A percentile compares a stretch with the other conserved stretches of the same genome.
phyloP scores from a whole-genome alignment of 202 grass and related monocot genomes.

The Panicum virgatum region DNA sequence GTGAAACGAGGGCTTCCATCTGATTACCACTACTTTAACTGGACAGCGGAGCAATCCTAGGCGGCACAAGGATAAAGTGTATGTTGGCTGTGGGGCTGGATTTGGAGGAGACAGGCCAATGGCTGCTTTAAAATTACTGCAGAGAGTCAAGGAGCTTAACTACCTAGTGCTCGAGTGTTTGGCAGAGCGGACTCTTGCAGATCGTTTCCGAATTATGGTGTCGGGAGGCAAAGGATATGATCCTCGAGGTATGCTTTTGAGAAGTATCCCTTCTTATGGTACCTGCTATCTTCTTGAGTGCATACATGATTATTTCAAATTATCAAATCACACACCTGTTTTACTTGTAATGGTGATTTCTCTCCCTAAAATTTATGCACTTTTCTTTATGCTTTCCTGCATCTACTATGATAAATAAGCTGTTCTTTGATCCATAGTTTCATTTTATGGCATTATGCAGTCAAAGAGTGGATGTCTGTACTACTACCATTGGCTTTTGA shows the following conservation, averaged over 20 bases:
- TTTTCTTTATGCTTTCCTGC: background rate
- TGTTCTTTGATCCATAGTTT: constrained; percentile 30
- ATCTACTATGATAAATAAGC: background rate
- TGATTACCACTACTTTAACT: background rate
- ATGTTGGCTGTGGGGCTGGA: constrained; percentile 83
- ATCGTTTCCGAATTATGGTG: constrained; percentile 62
- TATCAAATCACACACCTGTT: background rate
- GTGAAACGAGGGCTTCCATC: constrained; percentile 12
- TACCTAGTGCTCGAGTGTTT: constrained; percentile 94
- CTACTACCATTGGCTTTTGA: constrained; percentile 84
- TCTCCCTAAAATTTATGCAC: background rate
- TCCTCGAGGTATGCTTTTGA: constrained; percentile 54
- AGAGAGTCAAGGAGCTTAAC: constrained; percentile 75
- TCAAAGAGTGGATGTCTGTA: constrained; percentile 78
- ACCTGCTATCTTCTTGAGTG: constrained; percentile 9
- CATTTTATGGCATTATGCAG: constrained; percentile 45
- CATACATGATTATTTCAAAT: background rate
- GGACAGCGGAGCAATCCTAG: constrained; percentile 64
- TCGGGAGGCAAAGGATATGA: constrained; percentile 86
- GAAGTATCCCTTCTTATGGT: background rate
- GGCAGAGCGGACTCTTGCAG: constrained; percentile 87
- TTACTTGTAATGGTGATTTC: background rate
- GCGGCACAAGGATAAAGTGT: constrained; percentile 61
- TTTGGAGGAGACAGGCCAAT: constrained; percentile 77
- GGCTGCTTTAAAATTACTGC: constrained; percentile 73